Evolutionary conservation across 2,329 filamentous ascomycete genomes (phyloP).

Genomic region (Trichoderma atrobrunneum): DNA sequence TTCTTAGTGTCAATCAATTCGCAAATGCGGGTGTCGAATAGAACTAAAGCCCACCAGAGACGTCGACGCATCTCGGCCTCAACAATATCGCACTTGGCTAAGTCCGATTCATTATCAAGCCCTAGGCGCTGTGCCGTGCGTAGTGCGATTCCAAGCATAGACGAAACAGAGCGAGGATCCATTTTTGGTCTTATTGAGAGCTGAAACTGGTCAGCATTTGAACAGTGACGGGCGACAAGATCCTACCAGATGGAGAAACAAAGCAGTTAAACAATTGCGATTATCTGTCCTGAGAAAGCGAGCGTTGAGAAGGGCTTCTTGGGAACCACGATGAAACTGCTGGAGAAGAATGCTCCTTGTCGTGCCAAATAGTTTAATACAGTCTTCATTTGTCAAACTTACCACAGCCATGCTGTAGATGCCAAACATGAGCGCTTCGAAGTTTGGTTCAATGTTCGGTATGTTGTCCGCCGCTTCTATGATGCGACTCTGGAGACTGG

Average conservation of each 20-base stretch:
- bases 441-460: conserved; percentile 28
- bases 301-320: conserved; percentile 52
- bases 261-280: conserved; percentile 51
- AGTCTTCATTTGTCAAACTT: not conserved
- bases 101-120: not conserved
- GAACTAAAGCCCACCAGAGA: conserved; percentile 59
- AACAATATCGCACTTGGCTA: conserved; percentile 32
- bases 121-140: not conserved
- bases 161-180: not conserved
- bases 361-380: conserved; percentile 33
- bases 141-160: not conserved
- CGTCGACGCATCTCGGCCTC: conserved; percentile 60
- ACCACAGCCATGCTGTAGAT: not conserved
- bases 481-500: conserved; percentile 51
- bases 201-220: not conserved
- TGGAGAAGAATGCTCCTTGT: conserved; percentile 40
- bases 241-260: not conserved
- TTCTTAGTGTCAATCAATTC: conserved; percentile 45
- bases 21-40: conserved; percentile 55
- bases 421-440: not conserved
- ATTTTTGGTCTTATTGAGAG: not conserved
- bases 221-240: not conserved
- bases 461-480: conserved; percentile 48
- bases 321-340: conserved; percentile 47
- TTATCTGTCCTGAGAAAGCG: conserved; percentile 49